Base-by-base conservation (phyloP, 257 asterid genomes). In the Capsicum chinense region DNA sequence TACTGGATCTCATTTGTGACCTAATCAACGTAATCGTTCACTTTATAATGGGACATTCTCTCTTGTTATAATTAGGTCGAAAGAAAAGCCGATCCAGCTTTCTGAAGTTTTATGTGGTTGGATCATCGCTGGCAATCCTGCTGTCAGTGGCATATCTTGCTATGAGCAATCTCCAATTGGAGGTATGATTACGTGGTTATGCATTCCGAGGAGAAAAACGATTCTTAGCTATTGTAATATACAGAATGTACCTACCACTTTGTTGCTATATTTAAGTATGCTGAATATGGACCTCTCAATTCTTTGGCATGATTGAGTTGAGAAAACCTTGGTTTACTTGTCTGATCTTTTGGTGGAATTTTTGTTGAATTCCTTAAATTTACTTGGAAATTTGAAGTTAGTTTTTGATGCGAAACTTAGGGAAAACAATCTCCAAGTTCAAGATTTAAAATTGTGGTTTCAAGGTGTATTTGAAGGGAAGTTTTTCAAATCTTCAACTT, bases 31-130 rank as follows among this genome's bases (percentile, higher is more conserved):
- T 58, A 21, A 44, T 52, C 0, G 19, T 83, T 59, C 80, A 67
- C 33, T 7, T 80, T 47, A 52, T 21, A 56, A 56, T 42, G n/a
- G 56, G 17, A 35, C 48, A 52, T 76, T 17, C 54, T 0, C 54
- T 68, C 37, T 81, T 88, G 39, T 80, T 68, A 10, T 78, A 81
- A 68, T 87, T 88, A 95, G 99, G 99, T 84, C 91, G 95, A 74
- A 94, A 90, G 81, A 92, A 94, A 68, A 96, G 95, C 90, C 89
- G 89, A 35, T 84, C 82, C 83, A 86, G 35, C 82, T 90, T 92
- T 70, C 86, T 96, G 89, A 93, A 90, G 90, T 76, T 93, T 79
- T 96, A 92, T 84, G 56, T 90, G 79, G 85, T 88, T 81, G 98
- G 97, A 76, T 91, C 98, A 39, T 92, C 95, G 0, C 84, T 89